phyloP scores from a whole-genome alignment of 768 basidiomycete species.

The Daedaleopsis nitida region DNA sequence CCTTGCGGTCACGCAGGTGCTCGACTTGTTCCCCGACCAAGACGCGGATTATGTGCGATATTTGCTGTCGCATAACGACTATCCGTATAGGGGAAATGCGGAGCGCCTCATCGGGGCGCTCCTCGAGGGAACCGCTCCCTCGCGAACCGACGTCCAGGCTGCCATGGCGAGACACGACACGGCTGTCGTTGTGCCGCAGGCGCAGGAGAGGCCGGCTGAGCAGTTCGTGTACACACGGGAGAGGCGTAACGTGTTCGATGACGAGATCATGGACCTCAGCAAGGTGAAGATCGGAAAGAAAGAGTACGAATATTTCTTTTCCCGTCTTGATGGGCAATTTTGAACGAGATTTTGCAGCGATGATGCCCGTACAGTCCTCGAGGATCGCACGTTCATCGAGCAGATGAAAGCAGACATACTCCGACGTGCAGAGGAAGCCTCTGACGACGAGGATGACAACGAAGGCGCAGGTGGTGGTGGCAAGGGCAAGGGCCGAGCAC shows the following conservation, averaged over 20 bases:
- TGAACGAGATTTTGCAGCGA: constrained; percentile 35
- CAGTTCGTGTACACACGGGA: constrained; percentile 39
- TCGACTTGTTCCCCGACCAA: constrained; percentile 75
- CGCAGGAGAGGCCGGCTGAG: constrained; percentile 3
- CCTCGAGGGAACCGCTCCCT: constrained; percentile 71
- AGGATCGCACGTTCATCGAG: constrained; percentile 63
- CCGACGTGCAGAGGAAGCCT: constrained; percentile 68
- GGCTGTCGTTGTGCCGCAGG: constrained; percentile 6
- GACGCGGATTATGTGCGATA: constrained; percentile 57
- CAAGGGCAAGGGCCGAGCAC: constrained; percentile 28
- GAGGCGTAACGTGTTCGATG: constrained; percentile 76
- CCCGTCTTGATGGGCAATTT: too few species aligned
- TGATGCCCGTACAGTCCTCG: constrained; percentile 45
- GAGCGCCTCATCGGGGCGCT: constrained; percentile 71
- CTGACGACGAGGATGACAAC: constrained; percentile 59
- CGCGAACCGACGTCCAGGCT: constrained; percentile 31
- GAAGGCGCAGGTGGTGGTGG: constrained; percentile 26
- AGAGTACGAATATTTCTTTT: constrained; percentile 39
- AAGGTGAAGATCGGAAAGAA: constrained; percentile 67
- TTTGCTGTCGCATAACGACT: constrained; percentile 51
- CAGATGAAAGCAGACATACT: constrained; percentile 85
- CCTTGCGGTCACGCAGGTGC: constrained; percentile 63
- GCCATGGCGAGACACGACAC: constrained; percentile 22
- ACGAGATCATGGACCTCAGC: constrained; percentile 65
- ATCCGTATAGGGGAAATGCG: constrained; percentile 51